Evolutionary conservation across 495 filamentous ascomycete species (phyloP).

Genomic region (Xylaria curta): DNA sequence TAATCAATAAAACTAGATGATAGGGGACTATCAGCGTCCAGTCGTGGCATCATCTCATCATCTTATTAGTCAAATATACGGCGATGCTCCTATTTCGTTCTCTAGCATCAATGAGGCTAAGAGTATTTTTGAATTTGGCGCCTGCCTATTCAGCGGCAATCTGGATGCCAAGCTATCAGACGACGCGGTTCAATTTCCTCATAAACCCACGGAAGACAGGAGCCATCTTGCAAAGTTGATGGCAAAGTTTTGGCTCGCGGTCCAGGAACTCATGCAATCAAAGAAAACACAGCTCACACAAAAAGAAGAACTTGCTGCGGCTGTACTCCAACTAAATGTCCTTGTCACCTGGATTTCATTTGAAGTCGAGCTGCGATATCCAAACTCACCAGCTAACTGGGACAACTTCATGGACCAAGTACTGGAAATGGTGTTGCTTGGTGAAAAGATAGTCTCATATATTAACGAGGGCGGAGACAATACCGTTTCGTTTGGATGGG

Average conservation of each 20-base stretch:
- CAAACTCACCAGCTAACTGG: constrained; percentile 14
- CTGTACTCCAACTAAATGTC: constrained; percentile 27
- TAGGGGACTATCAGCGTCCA: constrained; percentile 11
- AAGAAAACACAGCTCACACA: constrained; percentile 16
- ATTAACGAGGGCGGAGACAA: neutral
- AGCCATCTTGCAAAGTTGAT: constrained; percentile 19
- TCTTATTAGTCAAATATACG: constrained; percentile 1
- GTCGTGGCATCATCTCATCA: neutral
- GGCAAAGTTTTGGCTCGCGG: constrained; percentile 19
- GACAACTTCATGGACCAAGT: constrained; percentile 24
- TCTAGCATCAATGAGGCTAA: constrained; percentile 23
- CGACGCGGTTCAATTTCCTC: constrained; percentile 18
- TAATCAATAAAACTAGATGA: neutral
- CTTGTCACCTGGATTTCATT: constrained; percentile 27
- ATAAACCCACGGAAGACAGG: neutral
- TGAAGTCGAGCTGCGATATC: constrained; percentile 25
- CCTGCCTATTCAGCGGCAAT: constrained; percentile 24
- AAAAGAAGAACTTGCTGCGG: constrained; percentile 28
- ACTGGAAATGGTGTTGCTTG: constrained; percentile 25
- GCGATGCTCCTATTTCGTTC: constrained; percentile 18
- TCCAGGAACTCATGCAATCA: constrained; percentile 17
- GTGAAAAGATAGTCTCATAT: constrained; percentile 23
- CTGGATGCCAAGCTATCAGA: constrained; percentile 24
- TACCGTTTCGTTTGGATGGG: neutral
- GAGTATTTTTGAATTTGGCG: constrained; percentile 21